Base-by-base conservation (phyloP, 371 early-diverging fungal species). In the Mucor circinelloides region DNA sequence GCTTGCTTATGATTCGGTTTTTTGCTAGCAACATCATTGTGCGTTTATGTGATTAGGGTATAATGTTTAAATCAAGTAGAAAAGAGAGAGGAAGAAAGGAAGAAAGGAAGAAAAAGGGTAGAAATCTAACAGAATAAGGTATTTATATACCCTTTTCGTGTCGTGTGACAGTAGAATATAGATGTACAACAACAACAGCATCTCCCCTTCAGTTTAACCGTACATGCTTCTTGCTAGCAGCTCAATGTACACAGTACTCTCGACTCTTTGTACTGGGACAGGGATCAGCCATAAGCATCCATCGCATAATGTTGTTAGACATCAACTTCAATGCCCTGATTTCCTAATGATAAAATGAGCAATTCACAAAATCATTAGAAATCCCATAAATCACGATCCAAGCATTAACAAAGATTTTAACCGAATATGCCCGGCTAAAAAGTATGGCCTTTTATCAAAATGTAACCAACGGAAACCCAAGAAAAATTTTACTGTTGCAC, bases 401-500 rank as follows among this genome's bases (percentile, higher is more conserved):
- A 27, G 27, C 10, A 52, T 4, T 25, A 27, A 15, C 23, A 32
- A 19, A 56, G 31, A 3, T 56, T 31, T 56, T 56, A 56, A 56
- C 57, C 57, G 57, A 42, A 15, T 52, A 15, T 15, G 31, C 46
- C 44, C 61, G 61, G 61, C 6, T 60, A 60, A 48, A 46, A 19
- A 46, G 12, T n/a, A 60, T 30, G 21, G 48, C 60, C 44, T 42
- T 40, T 23, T 30, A 54, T 42, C 61, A n/a, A 31, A 21, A 56
- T 32, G 57, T 56, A 6, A 42, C 60, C 28, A 44, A 44, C 60
- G 32, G 61, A 60, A 60, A 10, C 46, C 19, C 32, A 30, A 48
- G 61, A 60, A 60, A 60, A 28, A 23, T 52, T 46, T 15, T 46
- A 46, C n/a, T 27, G 61, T 60, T 31, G 61, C n/a, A 60, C 61